Conservation (phyloP, 2,329 filamentous ascomycete species). For the Penicillium freii region DNA sequence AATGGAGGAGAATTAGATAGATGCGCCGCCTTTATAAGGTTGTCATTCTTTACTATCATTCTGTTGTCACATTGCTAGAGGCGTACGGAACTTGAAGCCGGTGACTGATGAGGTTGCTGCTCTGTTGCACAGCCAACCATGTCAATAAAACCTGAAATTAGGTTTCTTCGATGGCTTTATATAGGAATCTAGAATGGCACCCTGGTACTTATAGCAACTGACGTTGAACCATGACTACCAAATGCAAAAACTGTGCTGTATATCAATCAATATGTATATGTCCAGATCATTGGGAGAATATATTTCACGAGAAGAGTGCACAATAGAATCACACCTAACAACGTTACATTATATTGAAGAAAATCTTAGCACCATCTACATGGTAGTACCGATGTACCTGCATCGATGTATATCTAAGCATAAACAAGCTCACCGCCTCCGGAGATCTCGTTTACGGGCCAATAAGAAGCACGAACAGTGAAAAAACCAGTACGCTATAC, state of each 20-base stretch:
- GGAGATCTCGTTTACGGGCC: constrained; percentile 31
- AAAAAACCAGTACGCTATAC: constrained; percentile 23
- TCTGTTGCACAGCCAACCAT: constrained; percentile 1
- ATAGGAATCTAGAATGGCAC: not conserved
- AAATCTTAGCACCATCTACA: not conserved
- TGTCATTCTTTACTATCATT: constrained; percentile 12
- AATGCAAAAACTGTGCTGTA: not conserved
- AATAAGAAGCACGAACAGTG: constrained; percentile 18
- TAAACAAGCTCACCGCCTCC: constrained; percentile 25
- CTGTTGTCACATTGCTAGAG: constrained; percentile 29
- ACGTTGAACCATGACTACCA: not conserved
- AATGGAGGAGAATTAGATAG: not conserved
- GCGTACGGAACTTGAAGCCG: constrained; percentile 3
- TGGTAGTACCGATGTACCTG: not conserved
- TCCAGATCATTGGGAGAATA: not conserved
- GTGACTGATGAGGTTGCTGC: not conserved
- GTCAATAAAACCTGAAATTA: not conserved
- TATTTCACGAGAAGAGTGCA: not conserved
- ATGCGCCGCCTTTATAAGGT: not conserved
- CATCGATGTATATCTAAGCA: not conserved
- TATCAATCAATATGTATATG: not conserved
- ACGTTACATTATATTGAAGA: not conserved
- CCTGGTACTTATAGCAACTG: not conserved
- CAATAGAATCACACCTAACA: not conserved
- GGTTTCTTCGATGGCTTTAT: not conserved